Evolutionary conservation across 768 basidiomycete genomes (phyloP), one percentile per base, ranked within the genome.

Genomic region (Phaeotremella skinneri): DNA sequence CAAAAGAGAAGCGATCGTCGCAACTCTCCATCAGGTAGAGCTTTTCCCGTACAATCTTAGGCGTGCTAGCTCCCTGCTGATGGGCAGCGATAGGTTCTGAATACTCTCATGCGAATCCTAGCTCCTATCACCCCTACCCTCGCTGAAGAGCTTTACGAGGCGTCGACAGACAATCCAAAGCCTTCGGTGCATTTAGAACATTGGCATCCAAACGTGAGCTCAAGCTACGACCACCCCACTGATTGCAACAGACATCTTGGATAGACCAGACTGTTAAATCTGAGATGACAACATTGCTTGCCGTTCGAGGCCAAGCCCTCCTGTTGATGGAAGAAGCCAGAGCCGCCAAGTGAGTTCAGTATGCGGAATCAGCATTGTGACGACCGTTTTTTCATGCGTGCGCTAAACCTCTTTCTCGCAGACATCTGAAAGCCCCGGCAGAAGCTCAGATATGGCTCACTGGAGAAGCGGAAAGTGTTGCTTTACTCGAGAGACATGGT

Each of bases 81-180:
- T 14, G 45, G 43, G 25, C 2, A 1, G 41, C 59, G 11, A 23
- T n/a, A 92, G 89, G 80, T 86, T 37, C 76, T 93, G 50, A 78
- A 80, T 27, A 85, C 84, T 1, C 83, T 90, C 78, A 84, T 84
- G 0, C 81, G 81, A 2, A 81, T 90, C 2, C 79, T 92, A 47
- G 89, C 90, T 0, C 94, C 94, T 0, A 85, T 97, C 26, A 80
- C 90, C 1, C 94, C 94, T 7, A 89, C 94, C 70, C 82, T 96
- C 4, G 88, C 90, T 0, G 92, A 96, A 76, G 94, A 97, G 75
- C 84, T 93, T 55, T 63, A 65, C 32, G 82, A 89, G 66, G 78
- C 80, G 23, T 73, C 73, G 14, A 51, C 59, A 0, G 11, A 1
- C 0, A 57, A 58, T 2, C 32, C 52, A 6, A 37, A 14, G 7